phyloP scores from a whole-genome alignment of 345 rosid genomes.

The Balakata baccata region DNA sequence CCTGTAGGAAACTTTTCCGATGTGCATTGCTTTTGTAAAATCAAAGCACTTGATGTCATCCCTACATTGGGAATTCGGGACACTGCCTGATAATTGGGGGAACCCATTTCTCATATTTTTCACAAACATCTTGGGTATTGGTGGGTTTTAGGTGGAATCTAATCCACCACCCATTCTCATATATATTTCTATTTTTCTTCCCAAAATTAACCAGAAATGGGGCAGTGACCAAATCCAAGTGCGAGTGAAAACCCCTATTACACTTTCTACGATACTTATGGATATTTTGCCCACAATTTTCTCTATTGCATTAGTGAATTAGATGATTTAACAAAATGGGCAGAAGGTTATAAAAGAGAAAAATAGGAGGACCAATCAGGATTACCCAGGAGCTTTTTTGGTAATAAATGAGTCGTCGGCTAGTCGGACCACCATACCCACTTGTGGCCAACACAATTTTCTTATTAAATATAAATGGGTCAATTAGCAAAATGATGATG shows the following conservation, averaged over 20 bases:
- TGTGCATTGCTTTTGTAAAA: neutral
- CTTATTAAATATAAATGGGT: no score
- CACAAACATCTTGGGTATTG: neutral
- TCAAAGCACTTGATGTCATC: neutral
- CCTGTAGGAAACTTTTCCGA: no score
- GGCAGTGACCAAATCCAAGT: no score
- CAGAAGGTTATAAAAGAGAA: no score
- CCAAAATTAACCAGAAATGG: no score
- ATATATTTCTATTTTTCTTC: no score
- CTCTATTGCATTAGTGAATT: no score
- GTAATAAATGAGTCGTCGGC: neutral
- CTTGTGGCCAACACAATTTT: neutral
- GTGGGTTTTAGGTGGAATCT: neutral
- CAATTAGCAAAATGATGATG: neutral
- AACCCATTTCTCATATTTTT: neutral
- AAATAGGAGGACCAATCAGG: neutral
- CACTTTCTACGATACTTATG: no score
- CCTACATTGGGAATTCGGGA: neutral
- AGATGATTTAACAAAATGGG: no score
- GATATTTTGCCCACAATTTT: no score
- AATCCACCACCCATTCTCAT: no score
- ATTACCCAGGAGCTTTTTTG: neutral
- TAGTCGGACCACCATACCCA: slow-evolving; percentile 17
- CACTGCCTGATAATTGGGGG: neutral
- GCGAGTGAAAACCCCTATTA: no score